These are phyloP conservation scores for Puccinellia tenuiflora DNA, from an alignment of 176 grass and related monocot genomes.

Conservation along the genomic window DNA sequence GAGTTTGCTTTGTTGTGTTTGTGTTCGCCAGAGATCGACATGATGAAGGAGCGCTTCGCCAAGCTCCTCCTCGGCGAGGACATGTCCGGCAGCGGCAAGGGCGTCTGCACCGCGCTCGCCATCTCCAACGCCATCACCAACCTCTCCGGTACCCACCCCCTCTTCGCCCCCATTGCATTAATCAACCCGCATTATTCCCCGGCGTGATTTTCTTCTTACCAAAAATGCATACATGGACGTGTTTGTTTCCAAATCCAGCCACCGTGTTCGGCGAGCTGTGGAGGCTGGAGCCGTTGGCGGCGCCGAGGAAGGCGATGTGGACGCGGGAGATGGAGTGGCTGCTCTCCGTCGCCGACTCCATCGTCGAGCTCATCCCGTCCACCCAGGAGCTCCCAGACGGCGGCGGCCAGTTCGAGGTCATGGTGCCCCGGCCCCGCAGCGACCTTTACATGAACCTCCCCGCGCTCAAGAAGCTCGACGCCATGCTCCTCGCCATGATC, in stretches of 20 bases:
- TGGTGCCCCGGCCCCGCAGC: conserved; percentile 72
- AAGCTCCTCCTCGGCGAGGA: conserved; percentile 98
- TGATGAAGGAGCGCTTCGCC: conserved; percentile 99
- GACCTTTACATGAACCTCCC: conserved; percentile 98
- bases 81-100: conserved; percentile 98
- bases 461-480: conserved; percentile 89
- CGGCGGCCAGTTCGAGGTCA: conserved; percentile 86
- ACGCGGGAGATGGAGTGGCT: conserved; percentile 94
- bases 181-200: conserved; percentile 1
- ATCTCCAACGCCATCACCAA: conserved; percentile 99
- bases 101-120: conserved; percentile 96
- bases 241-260: conserved; percentile 31
- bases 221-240: not conserved
- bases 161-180: not conserved
- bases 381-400: conserved; percentile 84
- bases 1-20: not conserved
- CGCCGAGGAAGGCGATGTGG: conserved; percentile 92
- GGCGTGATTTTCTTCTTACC: not conserved
- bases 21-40: conserved; percentile 66
- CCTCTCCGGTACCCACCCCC: conserved; percentile 59
- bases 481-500: conserved; percentile 88
- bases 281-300: conserved; percentile 89
- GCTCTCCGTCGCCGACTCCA: conserved; percentile 79
- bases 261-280: conserved; percentile 97
- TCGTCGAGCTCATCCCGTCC: conserved; percentile 92